A percentile compares a stretch with the other conserved stretches of the same genome.
phyloP scores from a whole-genome alignment of 495 filamentous ascomycete species.

The Delitschia confertaspora region DNA sequence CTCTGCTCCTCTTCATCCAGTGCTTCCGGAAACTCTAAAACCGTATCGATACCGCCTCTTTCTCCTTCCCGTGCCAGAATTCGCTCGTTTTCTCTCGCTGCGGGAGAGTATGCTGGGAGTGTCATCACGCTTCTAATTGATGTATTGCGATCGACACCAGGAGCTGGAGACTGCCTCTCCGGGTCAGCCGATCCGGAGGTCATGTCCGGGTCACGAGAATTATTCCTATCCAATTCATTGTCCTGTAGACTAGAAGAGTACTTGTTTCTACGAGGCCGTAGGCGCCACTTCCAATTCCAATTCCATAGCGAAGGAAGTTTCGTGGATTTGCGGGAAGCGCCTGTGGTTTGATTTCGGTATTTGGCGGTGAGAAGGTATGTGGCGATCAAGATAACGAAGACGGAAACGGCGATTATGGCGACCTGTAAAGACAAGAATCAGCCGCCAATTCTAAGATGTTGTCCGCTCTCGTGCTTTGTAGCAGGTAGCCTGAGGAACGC shows the following conservation, averaged over 20 bases:
- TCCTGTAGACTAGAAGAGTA: constrained; percentile 22
- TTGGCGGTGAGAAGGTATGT: constrained; percentile 41
- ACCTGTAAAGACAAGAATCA: constrained; percentile 26
- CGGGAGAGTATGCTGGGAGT: constrained; percentile 66
- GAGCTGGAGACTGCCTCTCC: constrained; percentile 11
- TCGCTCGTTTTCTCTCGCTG: constrained; percentile 64
- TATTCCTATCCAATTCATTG: constrained; percentile 11
- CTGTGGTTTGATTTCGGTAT: constrained; percentile 47
- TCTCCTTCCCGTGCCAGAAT: constrained; percentile 84
- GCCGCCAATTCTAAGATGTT: not conserved
- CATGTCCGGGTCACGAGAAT: constrained; percentile 25
- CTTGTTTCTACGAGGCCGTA: constrained; percentile 5
- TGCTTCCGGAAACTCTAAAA: constrained; percentile 75
- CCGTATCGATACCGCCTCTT: constrained; percentile 81
- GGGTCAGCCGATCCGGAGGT: constrained; percentile 6
- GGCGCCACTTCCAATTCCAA: constrained; percentile 17
- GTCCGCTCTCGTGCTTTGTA: not conserved
- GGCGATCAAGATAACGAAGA: constrained; percentile 38
- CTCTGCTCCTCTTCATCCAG: constrained; percentile 64
- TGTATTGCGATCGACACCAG: constrained; percentile 68
- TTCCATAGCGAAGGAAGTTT: constrained; percentile 17
- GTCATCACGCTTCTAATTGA: constrained; percentile 89
- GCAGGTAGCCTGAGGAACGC: not conserved
- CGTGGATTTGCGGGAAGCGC: constrained; percentile 40
- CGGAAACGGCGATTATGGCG: constrained; percentile 35